These are phyloP conservation scores for Crucibulum laeve DNA, from an alignment of 768 basidiomycete species.

Conservation along the genomic window DNA sequence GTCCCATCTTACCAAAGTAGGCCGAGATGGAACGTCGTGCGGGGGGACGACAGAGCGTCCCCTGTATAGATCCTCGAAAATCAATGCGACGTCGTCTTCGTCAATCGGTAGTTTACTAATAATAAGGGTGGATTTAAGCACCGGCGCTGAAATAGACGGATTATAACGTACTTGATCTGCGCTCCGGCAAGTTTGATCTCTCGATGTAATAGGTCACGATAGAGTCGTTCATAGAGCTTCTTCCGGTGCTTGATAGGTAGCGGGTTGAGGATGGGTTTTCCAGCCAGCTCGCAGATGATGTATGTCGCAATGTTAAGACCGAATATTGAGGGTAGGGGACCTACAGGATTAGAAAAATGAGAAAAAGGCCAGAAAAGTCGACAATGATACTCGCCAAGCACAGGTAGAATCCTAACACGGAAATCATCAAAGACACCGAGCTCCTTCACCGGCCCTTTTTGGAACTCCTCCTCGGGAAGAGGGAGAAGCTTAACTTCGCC, in stretches of 20 bases:
- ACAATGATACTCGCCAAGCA: constrained; percentile 54
- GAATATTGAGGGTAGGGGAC: constrained; percentile 86
- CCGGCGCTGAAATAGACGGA: background rate
- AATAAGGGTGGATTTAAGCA: constrained; percentile 1
- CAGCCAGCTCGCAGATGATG: constrained; percentile 81
- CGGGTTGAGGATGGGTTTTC: constrained; percentile 78
- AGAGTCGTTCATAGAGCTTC: constrained; percentile 79
- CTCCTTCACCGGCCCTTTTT: constrained; percentile 86
- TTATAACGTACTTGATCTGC: constrained; percentile 48
- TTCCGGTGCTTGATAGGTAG: constrained; percentile 81
- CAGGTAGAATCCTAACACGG: constrained; percentile 89
- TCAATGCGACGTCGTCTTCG: constrained; percentile 75
- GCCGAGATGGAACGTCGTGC: constrained; percentile 64
- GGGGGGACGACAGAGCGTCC: constrained; percentile 80
- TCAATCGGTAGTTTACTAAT: constrained; percentile 71
- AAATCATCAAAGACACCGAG: constrained; percentile 90
- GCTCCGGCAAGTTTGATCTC: constrained; percentile 67
- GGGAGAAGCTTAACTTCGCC: constrained; percentile 86
- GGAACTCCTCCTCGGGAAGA: constrained; percentile 86
- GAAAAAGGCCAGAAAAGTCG: no score
- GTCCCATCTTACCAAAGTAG: constrained; percentile 83
- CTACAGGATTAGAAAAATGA: no score
- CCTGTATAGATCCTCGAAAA: constrained; percentile 86
- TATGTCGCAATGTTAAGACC: constrained; percentile 89
- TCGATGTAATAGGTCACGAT: constrained; percentile 69